Evolutionary conservation across 2,329 filamentous ascomycete genomes (phyloP).

Genomic region (Xylariaceae sp.): DNA sequence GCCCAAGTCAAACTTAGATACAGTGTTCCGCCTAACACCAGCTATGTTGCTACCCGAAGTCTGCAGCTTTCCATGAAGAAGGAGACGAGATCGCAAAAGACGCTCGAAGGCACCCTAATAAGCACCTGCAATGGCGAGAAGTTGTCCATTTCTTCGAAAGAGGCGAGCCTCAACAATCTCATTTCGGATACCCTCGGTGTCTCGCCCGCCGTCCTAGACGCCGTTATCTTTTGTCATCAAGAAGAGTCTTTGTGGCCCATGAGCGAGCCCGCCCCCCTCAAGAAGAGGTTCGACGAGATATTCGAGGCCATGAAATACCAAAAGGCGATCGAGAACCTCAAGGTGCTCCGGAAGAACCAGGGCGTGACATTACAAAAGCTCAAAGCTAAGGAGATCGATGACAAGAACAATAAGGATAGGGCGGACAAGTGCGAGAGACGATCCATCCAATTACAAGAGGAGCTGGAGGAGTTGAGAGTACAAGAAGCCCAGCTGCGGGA

Average conservation of each 20-base stretch:
- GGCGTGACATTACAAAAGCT: conserved; percentile 67
- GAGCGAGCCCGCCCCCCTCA: conserved; percentile 77
- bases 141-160: conserved; percentile 70
- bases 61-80: conserved; percentile 86
- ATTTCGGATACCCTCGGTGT: conserved; percentile 86
- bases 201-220: conserved; percentile 81
- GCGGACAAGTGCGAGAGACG: conserved; percentile 67
- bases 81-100: conserved; percentile 68
- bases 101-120: conserved; percentile 72
- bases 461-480: conserved; percentile 57
- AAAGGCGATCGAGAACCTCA: conserved; percentile 94
- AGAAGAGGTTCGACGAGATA: conserved; percentile 95
- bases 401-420: conserved; percentile 79
- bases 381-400: conserved; percentile 69
- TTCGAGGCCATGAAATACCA: conserved; percentile 97
- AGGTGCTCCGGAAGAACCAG: conserved; percentile 75
- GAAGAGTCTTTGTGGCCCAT: conserved; percentile 97
- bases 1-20: conserved; percentile 92
- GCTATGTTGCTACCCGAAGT: conserved; percentile 78
- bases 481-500: conserved; percentile 53
- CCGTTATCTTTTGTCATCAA: conserved; percentile 97
- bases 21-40: conserved; percentile 67
- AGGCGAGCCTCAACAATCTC: conserved; percentile 74
- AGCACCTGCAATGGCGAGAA: conserved; percentile 76
- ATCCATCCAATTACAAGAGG: conserved; percentile 57